Conservation (phyloP, 2,329 filamentous ascomycete genomes). For the Pyricularia pennisetigena region DNA sequence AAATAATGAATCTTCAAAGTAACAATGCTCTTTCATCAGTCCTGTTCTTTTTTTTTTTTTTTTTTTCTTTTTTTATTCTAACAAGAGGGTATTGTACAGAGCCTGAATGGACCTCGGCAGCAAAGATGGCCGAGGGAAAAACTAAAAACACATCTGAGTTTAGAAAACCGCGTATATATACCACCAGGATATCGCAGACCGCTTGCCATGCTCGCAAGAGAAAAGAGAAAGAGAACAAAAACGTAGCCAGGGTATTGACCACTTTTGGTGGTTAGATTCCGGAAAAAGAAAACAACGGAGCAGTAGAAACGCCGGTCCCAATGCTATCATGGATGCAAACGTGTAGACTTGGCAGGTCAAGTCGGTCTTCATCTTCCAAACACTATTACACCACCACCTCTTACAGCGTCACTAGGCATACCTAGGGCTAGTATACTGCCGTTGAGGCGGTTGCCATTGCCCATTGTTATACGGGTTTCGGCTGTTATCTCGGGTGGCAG, state of each 20-base stretch:
- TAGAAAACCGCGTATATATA: background rate
- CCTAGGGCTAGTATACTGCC: constrained; percentile 1
- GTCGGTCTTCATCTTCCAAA: background rate
- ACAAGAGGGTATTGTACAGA: background rate
- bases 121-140: background rate
- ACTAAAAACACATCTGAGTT: background rate
- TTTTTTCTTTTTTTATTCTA: background rate
- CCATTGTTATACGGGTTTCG: background rate
- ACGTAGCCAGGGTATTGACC: background rate
- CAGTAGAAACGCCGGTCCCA: constrained; percentile 2
- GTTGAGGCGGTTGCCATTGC: background rate
- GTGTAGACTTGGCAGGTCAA: background rate
- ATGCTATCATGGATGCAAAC: background rate
- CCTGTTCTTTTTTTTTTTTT: background rate
- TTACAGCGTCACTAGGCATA: constrained; percentile 4
- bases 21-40: background rate
- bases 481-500: constrained; percentile 3
- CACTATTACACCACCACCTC: constrained; percentile 4
- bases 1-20: background rate
- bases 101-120: background rate
- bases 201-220: background rate
- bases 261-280: background rate
- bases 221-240: background rate
- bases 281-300: background rate
- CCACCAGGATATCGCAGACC: background rate